Evolutionary conservation across 108 stramenopile species (phyloP).

Genomic region (Hondaea fermentalgiana): DNA sequence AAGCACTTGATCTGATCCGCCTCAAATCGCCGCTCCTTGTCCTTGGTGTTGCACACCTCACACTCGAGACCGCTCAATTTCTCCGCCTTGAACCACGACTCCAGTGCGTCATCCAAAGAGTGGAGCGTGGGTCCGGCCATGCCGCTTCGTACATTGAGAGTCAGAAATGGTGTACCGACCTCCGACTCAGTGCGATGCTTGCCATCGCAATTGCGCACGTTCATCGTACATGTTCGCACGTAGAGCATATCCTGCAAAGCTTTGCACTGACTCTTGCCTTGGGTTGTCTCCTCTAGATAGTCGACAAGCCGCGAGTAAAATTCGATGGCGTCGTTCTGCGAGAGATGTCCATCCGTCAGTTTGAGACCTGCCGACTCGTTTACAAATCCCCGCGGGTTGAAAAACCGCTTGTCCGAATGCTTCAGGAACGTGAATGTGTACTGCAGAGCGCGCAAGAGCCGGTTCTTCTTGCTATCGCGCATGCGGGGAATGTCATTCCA

Average conservation of each 20-base stretch:
- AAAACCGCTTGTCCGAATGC: constrained; percentile 6
- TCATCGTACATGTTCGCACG: constrained; percentile 10
- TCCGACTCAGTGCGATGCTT: constrained; percentile 6
- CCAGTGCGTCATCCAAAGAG: background rate
- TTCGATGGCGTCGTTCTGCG: background rate
- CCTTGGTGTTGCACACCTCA: background rate
- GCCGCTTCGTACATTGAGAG: background rate
- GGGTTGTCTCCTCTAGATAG: background rate
- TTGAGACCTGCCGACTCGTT: background rate
- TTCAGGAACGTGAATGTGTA: background rate
- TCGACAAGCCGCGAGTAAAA: constrained; percentile 4
- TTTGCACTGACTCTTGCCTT: background rate
- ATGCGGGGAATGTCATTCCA: background rate
- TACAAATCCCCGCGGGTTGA: background rate
- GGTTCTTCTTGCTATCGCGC: background rate
- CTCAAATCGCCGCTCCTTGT: constrained; percentile 11
- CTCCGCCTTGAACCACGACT: constrained; percentile 1
- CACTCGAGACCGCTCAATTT: constrained; percentile 11
- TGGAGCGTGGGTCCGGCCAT: background rate
- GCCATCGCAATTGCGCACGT: constrained; percentile 2
- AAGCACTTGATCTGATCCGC: constrained; percentile 14
- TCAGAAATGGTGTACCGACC: background rate
- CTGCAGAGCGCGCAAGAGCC: background rate
- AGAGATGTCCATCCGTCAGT: background rate
- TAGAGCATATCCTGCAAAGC: constrained; percentile 1